These are phyloP conservation scores for Trichophyton equinum DNA, from an alignment of 2,329 filamentous ascomycete genomes.

Conservation along the genomic window DNA sequence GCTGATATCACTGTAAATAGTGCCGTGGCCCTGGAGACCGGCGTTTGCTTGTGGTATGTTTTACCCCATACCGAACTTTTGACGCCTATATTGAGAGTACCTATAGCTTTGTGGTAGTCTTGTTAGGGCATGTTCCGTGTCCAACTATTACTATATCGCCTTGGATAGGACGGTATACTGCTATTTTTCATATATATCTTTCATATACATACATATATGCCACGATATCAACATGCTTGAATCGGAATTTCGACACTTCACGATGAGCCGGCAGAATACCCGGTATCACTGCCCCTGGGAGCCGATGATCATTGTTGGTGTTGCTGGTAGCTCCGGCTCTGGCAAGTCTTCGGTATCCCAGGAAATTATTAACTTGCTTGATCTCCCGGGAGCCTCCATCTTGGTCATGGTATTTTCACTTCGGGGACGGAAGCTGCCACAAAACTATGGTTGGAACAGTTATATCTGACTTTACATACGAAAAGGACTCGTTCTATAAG, in stretches of 20 bases:
- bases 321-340: constrained; percentile 89
- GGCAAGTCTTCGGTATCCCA: constrained; percentile 89
- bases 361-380: constrained; percentile 78
- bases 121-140: too few relatives aligned
- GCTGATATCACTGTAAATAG: background rate
- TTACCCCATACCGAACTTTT: background rate
- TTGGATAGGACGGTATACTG: background rate
- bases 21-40: background rate
- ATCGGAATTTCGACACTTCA: constrained; percentile 1
- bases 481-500: constrained; percentile 94
- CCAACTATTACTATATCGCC: background rate
- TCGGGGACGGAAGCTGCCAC: background rate
- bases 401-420: constrained; percentile 65
- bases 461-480: background rate
- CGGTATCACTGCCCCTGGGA: constrained; percentile 94
- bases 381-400: constrained; percentile 95
- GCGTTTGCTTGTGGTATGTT: background rate
- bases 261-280: constrained; percentile 26
- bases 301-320: constrained; percentile 89
- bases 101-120: background rate
- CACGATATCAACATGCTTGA: constrained; percentile 1
- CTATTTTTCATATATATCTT: background rate
- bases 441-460: background rate
- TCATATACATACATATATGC: background rate
- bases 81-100: background rate